These are phyloP conservation scores for Penicillium sp. DNA, from an alignment of 2,329 filamentous ascomycete species.

Conservation along the genomic window DNA sequence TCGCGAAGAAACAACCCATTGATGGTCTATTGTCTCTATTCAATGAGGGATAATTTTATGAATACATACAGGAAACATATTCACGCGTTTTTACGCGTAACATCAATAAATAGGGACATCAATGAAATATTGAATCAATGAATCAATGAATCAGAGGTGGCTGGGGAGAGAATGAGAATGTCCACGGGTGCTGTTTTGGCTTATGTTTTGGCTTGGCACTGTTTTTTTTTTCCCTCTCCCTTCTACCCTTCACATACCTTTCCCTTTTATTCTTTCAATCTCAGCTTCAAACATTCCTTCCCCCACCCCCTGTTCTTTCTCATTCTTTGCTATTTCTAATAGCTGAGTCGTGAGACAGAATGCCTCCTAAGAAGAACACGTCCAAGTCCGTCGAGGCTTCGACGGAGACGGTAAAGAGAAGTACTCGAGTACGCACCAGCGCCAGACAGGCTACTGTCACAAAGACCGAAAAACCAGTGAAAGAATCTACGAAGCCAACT, in stretches of 20 bases:
- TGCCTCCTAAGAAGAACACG: slow-evolving; percentile 31
- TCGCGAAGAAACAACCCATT: slow-evolving; percentile 9
- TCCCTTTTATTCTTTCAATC: slow-evolving; percentile 1
- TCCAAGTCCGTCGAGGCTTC: slow-evolving; percentile 19
- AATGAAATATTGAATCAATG: not conserved
- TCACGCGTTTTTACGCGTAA: not conserved
- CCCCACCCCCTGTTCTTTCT: not conserved
- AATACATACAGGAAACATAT: not conserved
- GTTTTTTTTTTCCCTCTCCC: slow-evolving; percentile 5
- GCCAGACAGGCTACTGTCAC: not conserved
- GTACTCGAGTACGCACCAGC: not conserved
- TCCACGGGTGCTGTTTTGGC: slow-evolving; percentile 12
- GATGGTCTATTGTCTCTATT: not conserved
- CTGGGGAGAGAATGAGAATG: slow-evolving; percentile 13
- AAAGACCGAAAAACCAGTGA: slow-evolving; percentile 14
- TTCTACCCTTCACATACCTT: slow-evolving; percentile 1
- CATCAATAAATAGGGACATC: not conserved
- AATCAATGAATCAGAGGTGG: not conserved
- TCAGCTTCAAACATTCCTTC: not conserved
- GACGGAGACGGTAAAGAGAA: not conserved
- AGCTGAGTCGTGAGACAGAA: slow-evolving; percentile 10
- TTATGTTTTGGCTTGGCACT: slow-evolving; percentile 10
- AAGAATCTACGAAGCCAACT: slow-evolving; percentile 6
- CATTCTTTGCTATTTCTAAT: slow-evolving; percentile 4
- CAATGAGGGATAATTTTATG: not conserved